Conservation (phyloP, 371 early-diverging fungal species). For the Rozella allomycis region DNA sequence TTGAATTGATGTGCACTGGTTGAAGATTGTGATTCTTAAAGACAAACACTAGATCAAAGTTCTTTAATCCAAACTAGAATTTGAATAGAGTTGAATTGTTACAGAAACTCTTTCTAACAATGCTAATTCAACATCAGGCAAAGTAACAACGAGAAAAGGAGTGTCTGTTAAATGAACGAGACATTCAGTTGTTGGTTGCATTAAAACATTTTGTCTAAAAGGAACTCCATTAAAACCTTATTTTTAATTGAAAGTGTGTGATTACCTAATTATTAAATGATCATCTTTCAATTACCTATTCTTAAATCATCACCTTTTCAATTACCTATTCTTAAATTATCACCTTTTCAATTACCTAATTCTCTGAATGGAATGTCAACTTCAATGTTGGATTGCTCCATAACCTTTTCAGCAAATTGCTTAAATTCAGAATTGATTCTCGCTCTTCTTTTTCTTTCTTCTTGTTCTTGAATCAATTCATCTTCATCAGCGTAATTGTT, state of each 20-base stretch:
- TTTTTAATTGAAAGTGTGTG: background rate
- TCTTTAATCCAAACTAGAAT: slow-evolving; percentile 77
- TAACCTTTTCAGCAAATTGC: slow-evolving; percentile 74
- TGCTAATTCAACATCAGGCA: slow-evolving; percentile 89
- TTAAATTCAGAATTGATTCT: slow-evolving; percentile 84
- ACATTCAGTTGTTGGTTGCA: slow-evolving; percentile 94
- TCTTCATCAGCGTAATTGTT: slow-evolving; percentile 87
- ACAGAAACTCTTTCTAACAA: slow-evolving; percentile 89
- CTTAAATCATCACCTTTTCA: too few relatives aligned
- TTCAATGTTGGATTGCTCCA: slow-evolving; percentile 47
- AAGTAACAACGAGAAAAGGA: slow-evolving; percentile 81
- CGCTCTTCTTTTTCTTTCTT: slow-evolving; percentile 68
- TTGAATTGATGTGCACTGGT: slow-evolving; percentile 88
- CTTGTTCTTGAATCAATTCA: slow-evolving; percentile 84
- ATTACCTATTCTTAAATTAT: too few relatives aligned
- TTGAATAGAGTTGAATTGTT: background rate
- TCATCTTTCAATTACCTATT: too few relatives aligned
- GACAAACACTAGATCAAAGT: slow-evolving; percentile 97
- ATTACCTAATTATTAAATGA: too few relatives aligned
- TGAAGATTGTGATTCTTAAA: slow-evolving; percentile 80
- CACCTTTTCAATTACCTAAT: slow-evolving; percentile 22
- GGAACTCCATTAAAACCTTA: slow-evolving; percentile 91
- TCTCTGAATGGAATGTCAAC: slow-evolving; percentile 88
- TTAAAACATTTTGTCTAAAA: slow-evolving; percentile 67
- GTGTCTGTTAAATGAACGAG: slow-evolving; percentile 91